Evolutionary conservation across 441 rosid genomes (phyloP).

Genomic region (Corymbia calophylla): DNA sequence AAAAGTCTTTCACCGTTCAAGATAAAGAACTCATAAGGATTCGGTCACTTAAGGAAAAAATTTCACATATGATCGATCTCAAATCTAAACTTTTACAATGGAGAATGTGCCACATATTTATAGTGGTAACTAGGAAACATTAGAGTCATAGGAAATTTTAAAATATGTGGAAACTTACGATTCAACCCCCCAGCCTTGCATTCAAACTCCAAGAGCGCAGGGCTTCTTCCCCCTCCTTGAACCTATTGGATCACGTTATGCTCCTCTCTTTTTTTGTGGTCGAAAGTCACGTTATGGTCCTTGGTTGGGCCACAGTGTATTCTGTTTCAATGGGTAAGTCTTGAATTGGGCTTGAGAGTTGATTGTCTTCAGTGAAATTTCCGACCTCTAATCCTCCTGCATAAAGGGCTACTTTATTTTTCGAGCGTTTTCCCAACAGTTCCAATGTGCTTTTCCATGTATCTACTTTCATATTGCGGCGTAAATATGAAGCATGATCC

Average conservation of each 20-base stretch:
- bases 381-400: neutral
- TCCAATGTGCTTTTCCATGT: neutral
- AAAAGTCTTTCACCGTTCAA: neutral
- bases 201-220: neutral
- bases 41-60: neutral
- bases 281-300: too few relatives aligned
- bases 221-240: neutral
- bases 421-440: neutral
- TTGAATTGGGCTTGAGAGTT: too few relatives aligned
- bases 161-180: too few relatives aligned
- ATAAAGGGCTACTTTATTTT: neutral
- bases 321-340: too few relatives aligned
- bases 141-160: neutral
- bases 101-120: neutral
- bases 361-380: too few relatives aligned
- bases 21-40: neutral
- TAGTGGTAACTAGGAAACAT: neutral
- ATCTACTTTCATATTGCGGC: neutral
- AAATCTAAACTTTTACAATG: accelerated
- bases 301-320: too few relatives aligned
- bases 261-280: neutral
- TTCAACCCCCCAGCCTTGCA: too few relatives aligned
- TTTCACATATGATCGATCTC: neutral
- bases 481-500: neutral
- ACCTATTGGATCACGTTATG: neutral